Evolutionary conservation across 164 flowering plant genomes (phyloP), one percentile per base, ranked within the genome.

Genomic region (Magnolia officinalis): DNA sequence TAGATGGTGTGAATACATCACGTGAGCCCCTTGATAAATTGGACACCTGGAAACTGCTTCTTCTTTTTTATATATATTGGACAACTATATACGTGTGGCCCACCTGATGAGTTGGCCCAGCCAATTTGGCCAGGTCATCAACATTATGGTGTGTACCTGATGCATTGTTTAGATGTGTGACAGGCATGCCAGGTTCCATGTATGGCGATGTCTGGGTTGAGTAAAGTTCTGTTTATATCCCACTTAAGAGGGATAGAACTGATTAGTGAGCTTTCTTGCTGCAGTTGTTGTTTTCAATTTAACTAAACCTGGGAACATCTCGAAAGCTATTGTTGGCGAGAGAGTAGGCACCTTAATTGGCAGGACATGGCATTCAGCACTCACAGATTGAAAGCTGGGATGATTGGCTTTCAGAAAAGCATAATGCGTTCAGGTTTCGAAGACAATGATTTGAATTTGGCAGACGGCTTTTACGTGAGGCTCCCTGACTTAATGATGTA

Each of bases 231-330:
- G 61, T 10, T 55, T 55, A 7, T 55, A 11, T 55, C 16, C 37
- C 61, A 55, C 16, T 55, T 55, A 55, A 16, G 18, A 55, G 18
- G 13, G 18, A 55, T 55, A 24, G 37, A 29, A 1, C 37, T 31
- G 29, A 55, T 72, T 63, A 13, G 45, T 58, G 50, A 8, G 70
- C 26, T 66, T 74, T 72, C 58, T 23, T 63, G 71, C 4, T 87
- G 88, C 96, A 96, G 98, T 96, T 82, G 98, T 96, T 29, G 99
- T 96, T 65, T 96, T 96, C 88, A 94, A 96, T 80, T 79, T 96
- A 70, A 78, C 78, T 59, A 87, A 90, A 80, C 90, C 90, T 3
- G 99, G 98, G 18, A 94, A 94, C 86, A 92, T 96, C 67, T 74
- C 95, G 6, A 92, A 83, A 82, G 99, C 98, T 55, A 91, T 94